These are phyloP conservation scores for Myriosclerotinia curreyana DNA, from an alignment of 2,329 filamentous ascomycete genomes.

Conservation along the genomic window DNA sequence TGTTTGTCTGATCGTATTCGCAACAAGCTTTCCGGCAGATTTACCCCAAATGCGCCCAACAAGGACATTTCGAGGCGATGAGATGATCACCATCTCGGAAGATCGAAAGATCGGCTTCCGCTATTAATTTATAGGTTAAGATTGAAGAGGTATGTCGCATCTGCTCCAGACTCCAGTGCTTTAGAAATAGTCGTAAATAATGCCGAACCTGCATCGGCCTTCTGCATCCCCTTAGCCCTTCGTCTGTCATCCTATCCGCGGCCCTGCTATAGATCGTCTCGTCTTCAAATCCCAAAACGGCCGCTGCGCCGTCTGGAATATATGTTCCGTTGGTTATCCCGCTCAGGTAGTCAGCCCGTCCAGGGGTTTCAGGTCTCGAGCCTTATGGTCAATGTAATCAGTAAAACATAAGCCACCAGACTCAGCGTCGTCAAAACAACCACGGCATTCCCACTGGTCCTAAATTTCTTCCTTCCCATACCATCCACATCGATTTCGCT, in stretches of 20 bases:
- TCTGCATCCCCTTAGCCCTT: not conserved
- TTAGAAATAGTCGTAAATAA: not conserved
- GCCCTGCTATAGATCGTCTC: not conserved
- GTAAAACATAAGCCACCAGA: constrained; percentile 54
- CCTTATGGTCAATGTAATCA: constrained; percentile 55
- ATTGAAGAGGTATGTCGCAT: not conserved
- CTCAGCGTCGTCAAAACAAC: constrained; percentile 56
- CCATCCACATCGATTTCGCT: constrained; percentile 45
- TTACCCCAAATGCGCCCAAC: not conserved
- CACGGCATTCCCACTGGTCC: constrained; percentile 63
- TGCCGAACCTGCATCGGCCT: not conserved
- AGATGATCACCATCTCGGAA: not conserved
- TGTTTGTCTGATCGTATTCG: constrained; percentile 6
- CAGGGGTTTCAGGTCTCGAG: constrained; percentile 29
- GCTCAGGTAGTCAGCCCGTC: constrained; percentile 12
- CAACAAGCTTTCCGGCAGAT: not conserved
- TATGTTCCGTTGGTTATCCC: constrained; percentile 13
- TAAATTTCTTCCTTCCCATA: constrained; percentile 53
- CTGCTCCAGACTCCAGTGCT: not conserved
- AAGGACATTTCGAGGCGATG: not conserved
- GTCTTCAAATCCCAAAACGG: not conserved
- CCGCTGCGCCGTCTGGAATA: not conserved
- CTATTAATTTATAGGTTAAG: not conserved
- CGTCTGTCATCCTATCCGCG: not conserved
- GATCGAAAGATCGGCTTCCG: not conserved